Evolutionary conservation across 1,284 basidiomycete genomes (phyloP), one percentile per base, ranked within the genome.

Genomic region (Moniliella sp.): DNA sequence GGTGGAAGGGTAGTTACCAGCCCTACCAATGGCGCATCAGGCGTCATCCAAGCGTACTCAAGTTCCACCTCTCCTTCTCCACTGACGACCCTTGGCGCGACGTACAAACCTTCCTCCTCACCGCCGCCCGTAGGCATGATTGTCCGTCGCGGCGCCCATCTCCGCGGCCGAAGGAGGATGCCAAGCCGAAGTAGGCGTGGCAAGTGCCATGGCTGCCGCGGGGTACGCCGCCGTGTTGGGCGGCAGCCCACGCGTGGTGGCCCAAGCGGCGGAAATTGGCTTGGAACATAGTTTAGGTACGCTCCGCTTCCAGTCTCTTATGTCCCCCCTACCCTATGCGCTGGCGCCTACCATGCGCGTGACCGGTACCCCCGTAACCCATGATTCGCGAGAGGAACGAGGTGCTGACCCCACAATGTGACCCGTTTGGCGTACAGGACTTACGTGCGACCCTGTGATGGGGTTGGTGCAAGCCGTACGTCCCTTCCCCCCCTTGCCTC

Each of bases 131-230:
- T 93, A 34, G 84, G 84, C 3, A 94, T 94, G 88, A 66, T 94
- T 12, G 93, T 88, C 68, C 94, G 94, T 61, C 72, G 86, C 34
- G 86, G 86, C 14, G 86, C 83, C 86, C 1, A 93, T 94, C 31
- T 80, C 76, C 27, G 88, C 86, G 5, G 86, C 88, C 0, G 86
- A 94, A 26, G 50, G 51, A 8, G 52, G 48, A 1, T 66, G 64
- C 39, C 65, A 66, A 65, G 65, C 45, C 27, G 51, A 59, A 35
- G 54, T 61, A 0, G 59, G 59, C 1, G 79, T 82, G 18, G 80
- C 81, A 1, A 80, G 78, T 45, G 79, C 78, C 1, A 86, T 83
- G 79, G 81, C 84, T 18, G 77, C 76, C 28, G 84, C 77, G 15
- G 86, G 79, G 0, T 88, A 91, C 53, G 78, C 81, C 5, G 84